Evolutionary conservation across 176 grass and related monocot genomes (phyloP), one percentile per base, ranked within the genome.

Genomic region (Aegilops speltoides): DNA sequence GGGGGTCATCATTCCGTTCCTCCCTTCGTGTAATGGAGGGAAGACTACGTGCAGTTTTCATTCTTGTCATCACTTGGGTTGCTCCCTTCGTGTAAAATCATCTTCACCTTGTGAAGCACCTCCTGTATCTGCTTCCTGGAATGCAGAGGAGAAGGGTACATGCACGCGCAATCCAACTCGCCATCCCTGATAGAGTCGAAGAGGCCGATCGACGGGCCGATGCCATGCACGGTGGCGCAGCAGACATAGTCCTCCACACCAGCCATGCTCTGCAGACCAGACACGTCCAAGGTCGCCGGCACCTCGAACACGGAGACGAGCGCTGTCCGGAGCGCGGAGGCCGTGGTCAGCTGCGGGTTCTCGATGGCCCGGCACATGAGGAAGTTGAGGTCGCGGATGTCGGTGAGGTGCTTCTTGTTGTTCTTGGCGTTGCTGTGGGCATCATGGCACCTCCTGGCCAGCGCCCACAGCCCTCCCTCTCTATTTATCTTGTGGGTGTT

Each of bases 221-320:
- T 76, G 34, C 93, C 96, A 74, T 96, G 96, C 32, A 91, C 38
- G 3, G 97, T 91, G 79, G 93, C 86, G 70, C 82, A 90, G 48
- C 92, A 84, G 24, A 91, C 62, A 24, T 80, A 96, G 76, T 98
- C 94, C 79, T 94, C 92, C 22, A 98, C 91, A 15, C 91, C 90
- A 7, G 93, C 68, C 76, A 66, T 80, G 62, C 85, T 56, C 86
- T 87, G 82, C 75, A 86, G 54, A 41, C 88, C 87, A 4, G 85
- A 64, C 4, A 37, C 5, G 57, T 88, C 82, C 8, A 70, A 66
- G 8, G 92, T 66, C 5, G 74, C 50, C 6, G 92, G 90, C 60
- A 96, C 96, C 19, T 96, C 93, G 32, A 98, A 96, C 64, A 96
- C 92, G 14, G 96, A 89, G 69, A 98, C 45, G 14, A 96, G 84